These are phyloP conservation scores for Phlegmacium glaucopus DNA, from an alignment of 768 basidiomycete species.

Conservation along the genomic window DNA sequence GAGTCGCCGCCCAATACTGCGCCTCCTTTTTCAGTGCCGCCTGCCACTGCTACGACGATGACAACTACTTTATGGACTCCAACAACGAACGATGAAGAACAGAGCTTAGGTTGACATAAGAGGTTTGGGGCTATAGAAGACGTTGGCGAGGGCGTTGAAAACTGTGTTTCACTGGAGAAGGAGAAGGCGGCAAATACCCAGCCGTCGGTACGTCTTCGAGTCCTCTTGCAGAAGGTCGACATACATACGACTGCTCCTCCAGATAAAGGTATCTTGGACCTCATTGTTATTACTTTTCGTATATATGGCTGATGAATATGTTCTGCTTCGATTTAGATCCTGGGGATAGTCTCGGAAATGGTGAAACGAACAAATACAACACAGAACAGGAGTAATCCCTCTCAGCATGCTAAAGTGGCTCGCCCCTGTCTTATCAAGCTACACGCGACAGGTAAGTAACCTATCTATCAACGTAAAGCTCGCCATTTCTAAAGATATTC, in stretches of 20 bases:
- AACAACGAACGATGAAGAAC: slow-evolving; percentile 17
- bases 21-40: background rate
- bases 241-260: background rate
- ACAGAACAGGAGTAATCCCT: background rate
- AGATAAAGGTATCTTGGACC: slow-evolving; percentile 2
- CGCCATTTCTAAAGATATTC: too few relatives aligned
- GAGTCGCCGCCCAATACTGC: slow-evolving; percentile 1
- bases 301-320: background rate
- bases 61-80: background rate
- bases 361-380: background rate
- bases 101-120: slow-evolving; percentile 33
- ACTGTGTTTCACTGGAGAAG: slow-evolving; percentile 18
- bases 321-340: too few relatives aligned
- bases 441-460: too few relatives aligned
- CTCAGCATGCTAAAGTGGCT: background rate
- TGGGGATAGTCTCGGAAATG: too few relatives aligned
- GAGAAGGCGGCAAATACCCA: background rate
- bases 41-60: background rate
- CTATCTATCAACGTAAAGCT: too few relatives aligned
- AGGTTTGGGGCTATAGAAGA: slow-evolving; percentile 41
- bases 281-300: background rate
- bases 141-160: slow-evolving; percentile 34
- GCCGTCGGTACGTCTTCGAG: background rate
- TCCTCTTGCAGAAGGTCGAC: background rate
- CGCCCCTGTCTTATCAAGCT: too few relatives aligned